phyloP scores from a whole-genome alignment of 257 asterid species.

The Lycium ferocissimum region DNA sequence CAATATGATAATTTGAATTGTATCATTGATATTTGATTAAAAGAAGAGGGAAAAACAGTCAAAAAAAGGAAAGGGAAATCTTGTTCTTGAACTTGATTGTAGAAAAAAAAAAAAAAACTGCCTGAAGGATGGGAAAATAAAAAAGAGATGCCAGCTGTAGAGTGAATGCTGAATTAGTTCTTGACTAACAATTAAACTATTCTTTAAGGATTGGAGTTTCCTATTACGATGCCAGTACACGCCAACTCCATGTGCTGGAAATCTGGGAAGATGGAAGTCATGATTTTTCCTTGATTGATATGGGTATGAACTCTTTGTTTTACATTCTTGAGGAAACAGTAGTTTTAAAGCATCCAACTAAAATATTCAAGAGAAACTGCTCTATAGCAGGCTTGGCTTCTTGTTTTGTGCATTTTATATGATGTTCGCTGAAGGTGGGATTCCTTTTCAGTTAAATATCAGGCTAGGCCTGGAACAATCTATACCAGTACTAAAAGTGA shows the following conservation, averaged over 20 bases:
- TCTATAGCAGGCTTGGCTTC: slow-evolving; percentile 27
- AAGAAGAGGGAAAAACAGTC: not conserved
- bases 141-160: slow-evolving; percentile 12
- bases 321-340: slow-evolving; percentile 22
- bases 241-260: slow-evolving; percentile 86
- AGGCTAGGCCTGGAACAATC: slow-evolving; percentile 83
- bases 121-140: not conserved
- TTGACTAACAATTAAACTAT: not conserved
- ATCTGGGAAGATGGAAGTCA: slow-evolving; percentile 85
- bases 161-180: not conserved
- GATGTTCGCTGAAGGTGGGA: slow-evolving; percentile 5
- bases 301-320: slow-evolving; percentile 61
- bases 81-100: not conserved
- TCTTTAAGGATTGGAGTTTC: slow-evolving; percentile 86
- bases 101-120: not conserved
- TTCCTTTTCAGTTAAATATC: slow-evolving; percentile 76
- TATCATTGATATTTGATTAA: not conserved
- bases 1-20: slow-evolving; percentile 23
- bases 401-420: slow-evolving; percentile 26
- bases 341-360: not conserved
- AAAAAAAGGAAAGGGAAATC: not conserved
- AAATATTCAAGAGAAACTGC: slow-evolving; percentile 29
- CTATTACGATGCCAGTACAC: slow-evolving; percentile 72
- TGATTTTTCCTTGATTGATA: slow-evolving; percentile 76
- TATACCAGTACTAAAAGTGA: slow-evolving; percentile 96